These are phyloP conservation scores for Podaxis sp. DNA, from an alignment of 768 basidiomycete species.

Conservation along the genomic window DNA sequence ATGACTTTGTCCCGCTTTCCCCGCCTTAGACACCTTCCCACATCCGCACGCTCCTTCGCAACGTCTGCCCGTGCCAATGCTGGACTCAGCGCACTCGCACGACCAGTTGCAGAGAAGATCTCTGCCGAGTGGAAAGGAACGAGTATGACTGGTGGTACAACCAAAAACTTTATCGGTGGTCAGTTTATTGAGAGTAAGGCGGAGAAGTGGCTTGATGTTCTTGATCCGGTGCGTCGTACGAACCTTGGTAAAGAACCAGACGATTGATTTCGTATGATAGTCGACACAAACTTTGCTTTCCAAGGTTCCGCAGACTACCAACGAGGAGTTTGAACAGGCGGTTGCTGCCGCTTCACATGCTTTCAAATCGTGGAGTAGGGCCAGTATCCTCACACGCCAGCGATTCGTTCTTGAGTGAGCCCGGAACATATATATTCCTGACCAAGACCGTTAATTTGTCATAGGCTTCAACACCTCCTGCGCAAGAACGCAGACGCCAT, in stretches of 20 bases:
- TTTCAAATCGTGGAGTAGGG: conserved; percentile 85
- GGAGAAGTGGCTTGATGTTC: conserved; percentile 79
- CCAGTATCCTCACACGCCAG: conserved; percentile 85
- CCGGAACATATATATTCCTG: background rate
- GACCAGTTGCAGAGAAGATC: conserved; percentile 65
- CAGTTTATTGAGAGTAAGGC: conserved; percentile 84
- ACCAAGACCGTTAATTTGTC: conserved; percentile 5
- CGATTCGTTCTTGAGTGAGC: conserved; percentile 85
- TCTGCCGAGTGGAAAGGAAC: conserved; percentile 86
- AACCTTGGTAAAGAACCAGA: background rate
- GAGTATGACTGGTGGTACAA: conserved; percentile 77
- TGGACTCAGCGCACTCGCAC: conserved; percentile 50
- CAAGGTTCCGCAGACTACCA: conserved; percentile 86
- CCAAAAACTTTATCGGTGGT: conserved; percentile 91
- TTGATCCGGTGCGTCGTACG: conserved; percentile 68
- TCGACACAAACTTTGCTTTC: conserved; percentile 90
- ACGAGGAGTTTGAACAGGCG: conserved; percentile 78
- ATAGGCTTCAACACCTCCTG: conserved; percentile 83
- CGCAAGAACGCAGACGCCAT: conserved; percentile 85
- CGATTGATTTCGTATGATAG: conserved; percentile 35
- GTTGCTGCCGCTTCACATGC: conserved; percentile 82
- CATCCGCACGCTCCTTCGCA: conserved; percentile 36
- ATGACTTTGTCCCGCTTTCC: conserved; percentile 36
- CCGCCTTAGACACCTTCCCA: conserved; percentile 26
- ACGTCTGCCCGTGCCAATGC: conserved; percentile 46